These are phyloP conservation scores for Litsea cubeba DNA, from an alignment of 164 flowering plant genomes.

Conservation along the genomic window DNA sequence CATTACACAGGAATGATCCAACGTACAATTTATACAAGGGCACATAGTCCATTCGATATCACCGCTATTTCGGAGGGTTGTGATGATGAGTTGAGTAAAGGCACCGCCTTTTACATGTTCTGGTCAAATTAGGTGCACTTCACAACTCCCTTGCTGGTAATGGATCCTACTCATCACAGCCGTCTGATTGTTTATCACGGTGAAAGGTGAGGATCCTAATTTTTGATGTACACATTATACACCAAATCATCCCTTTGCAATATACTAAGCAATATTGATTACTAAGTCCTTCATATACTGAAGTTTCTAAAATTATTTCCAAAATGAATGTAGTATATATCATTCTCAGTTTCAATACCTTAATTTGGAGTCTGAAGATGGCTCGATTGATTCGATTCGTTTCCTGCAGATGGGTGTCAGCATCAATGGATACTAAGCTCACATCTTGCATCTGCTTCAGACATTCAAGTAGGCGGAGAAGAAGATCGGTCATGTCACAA, in stretches of 20 bases:
- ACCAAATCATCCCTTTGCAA: neutral
- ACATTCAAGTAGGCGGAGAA: conserved; percentile 42
- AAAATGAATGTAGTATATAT: neutral
- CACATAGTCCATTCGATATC: too few species aligned
- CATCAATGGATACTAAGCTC: conserved; percentile 46
- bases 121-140: too few species aligned
- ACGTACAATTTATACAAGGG: too few species aligned
- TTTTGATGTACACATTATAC: neutral
- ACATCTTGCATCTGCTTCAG: conserved; percentile 35
- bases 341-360: conserved; percentile 24
- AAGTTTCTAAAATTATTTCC: neutral
- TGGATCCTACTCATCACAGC: too few species aligned
- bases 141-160: too few species aligned
- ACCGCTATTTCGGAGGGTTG: too few species aligned
- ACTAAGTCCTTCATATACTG: neutral
- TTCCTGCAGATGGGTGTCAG: conserved; percentile 21
- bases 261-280: neutral
- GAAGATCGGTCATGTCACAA: conserved; percentile 26
- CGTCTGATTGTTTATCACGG: too few species aligned
- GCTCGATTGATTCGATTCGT: conserved; percentile 17
- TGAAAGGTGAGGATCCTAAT: neutral
- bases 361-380: conserved; percentile 33
- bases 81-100: too few species aligned
- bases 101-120: too few species aligned
- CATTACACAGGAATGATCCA: too few species aligned